Conservation (phyloP, 441 rosid species). For the California macrophylla region DNA sequence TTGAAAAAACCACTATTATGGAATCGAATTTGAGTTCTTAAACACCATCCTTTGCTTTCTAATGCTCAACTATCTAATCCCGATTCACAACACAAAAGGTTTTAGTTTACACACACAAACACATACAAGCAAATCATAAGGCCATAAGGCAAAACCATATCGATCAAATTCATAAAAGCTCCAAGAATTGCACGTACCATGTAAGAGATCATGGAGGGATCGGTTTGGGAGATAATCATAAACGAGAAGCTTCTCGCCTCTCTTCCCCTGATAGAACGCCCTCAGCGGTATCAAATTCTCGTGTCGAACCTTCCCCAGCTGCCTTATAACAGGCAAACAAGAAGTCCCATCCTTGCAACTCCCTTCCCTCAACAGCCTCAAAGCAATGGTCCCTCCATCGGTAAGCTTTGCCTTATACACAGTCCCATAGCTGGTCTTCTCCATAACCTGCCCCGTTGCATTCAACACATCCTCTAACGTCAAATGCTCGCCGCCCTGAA, state of each 20-base stretch:
- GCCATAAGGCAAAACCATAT: not conserved
- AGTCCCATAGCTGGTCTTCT: conserved; percentile 89
- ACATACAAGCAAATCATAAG: too few species aligned
- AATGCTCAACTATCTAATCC: not conserved
- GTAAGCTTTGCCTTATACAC: conserved; percentile 86
- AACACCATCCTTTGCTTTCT: not conserved
- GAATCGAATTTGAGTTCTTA: not conserved
- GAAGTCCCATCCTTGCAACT: conserved; percentile 71
- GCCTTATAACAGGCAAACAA: conserved; percentile 63
- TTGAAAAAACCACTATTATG: not conserved
- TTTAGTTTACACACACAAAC: not conserved
- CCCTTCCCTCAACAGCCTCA: conserved; percentile 83
- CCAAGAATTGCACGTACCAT: conserved; percentile 38
- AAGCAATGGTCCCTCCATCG: conserved; percentile 82
- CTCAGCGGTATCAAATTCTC: conserved; percentile 81
- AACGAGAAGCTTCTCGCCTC: conserved; percentile 91
- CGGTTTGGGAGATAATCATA: conserved; percentile 79
- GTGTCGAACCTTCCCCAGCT: conserved; percentile 64
- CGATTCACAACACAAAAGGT: not conserved
- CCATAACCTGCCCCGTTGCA: conserved; percentile 90
- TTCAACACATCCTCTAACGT: conserved; percentile 81
- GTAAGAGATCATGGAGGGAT: conserved; percentile 65
- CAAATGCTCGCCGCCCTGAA: conserved; percentile 93
- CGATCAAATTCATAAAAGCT: not conserved
- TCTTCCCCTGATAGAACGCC: conserved; percentile 89